Base-by-base conservation (phyloP, 1,139 yeast genomes). In the Debaryomycetaceae sp. region DNA sequence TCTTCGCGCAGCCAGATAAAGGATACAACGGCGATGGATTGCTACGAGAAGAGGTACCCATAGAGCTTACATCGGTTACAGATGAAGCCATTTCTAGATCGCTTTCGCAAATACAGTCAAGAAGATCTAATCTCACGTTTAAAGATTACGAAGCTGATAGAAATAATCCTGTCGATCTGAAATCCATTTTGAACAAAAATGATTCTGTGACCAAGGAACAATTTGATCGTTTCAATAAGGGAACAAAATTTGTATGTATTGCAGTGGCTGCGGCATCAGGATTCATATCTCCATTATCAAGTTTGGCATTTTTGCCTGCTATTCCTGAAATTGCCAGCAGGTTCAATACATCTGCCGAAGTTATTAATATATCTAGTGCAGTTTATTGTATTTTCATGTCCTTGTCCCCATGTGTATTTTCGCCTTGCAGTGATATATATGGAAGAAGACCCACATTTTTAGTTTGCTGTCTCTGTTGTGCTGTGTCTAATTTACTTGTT, bases 311-410 rank as follows among this genome's bases (percentile, higher is more conserved):
- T 41, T 52, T 75, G 14, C 80, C 81, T 3, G 80, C 81, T 1
- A 73, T 75, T 7, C 64, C 78, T 1, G 69, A 65, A 39, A 71
- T 76, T 26, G 75, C 81, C 1, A 47, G 49, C 2, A 50, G 55
- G 31, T 71, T 75, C 49, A 46, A 67, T 40, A 74, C 80, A 13
- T 66, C 78, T 0, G 72, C 71, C 8, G 65, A 66, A 15, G 53
- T 73, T 8, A 70, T 76, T 44, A 74, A 73, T 43, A 53, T 73
- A 6, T 65, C 81, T 13, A 75, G 71, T 48, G 79, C 80, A 0
- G 61, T 73, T 3, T 77, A 70, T 49, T 71, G 73, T 11, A 48
- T 75, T 1, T 63, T 70, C 47, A 76, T 77, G 80, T 71, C 79
- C 5, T 39, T 72, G 1, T 70, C 80, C 0, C 80, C 81, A 1